Conservation (phyloP, 2,329 filamentous ascomycete species). For the Sclerotinia subarctica region DNA sequence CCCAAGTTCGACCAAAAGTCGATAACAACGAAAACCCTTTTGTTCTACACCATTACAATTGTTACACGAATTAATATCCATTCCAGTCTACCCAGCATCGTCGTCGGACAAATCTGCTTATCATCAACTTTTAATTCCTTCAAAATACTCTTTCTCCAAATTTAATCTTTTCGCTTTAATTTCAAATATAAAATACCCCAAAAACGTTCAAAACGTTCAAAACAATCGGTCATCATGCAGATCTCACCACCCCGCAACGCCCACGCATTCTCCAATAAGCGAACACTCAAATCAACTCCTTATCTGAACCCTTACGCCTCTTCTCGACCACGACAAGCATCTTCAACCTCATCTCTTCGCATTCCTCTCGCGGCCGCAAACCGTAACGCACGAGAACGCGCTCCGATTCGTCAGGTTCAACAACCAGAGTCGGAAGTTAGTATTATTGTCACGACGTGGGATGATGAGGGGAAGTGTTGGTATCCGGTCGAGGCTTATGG, state of each 20-base stretch:
- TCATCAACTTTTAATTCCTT: not conserved
- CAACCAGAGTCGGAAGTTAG: slow-evolving; percentile 22
- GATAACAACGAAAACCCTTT: slow-evolving; percentile 20
- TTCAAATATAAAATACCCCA: not conserved
- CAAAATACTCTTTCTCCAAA: not conserved
- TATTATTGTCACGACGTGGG: slow-evolving; percentile 23
- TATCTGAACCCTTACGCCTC: slow-evolving; percentile 7
- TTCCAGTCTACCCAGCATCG: slow-evolving; percentile 16
- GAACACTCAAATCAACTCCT: slow-evolving; percentile 9
- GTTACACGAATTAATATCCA: slow-evolving; percentile 20
- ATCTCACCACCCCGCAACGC: slow-evolving; percentile 21
- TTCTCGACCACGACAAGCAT: slow-evolving; percentile 14
- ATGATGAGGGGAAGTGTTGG: slow-evolving; percentile 22
- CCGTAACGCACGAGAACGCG: slow-evolving; percentile 17
- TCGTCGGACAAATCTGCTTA: slow-evolving; percentile 5
- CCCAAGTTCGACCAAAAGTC: slow-evolving; percentile 8
- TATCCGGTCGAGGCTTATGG: slow-evolving; percentile 22
- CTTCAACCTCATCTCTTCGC: slow-evolving; percentile 12
- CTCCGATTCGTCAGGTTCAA: slow-evolving; percentile 14
- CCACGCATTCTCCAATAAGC: slow-evolving; percentile 19
- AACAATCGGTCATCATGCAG: slow-evolving; percentile 15
- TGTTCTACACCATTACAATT: slow-evolving; percentile 17
- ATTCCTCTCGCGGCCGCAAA: slow-evolving; percentile 2
- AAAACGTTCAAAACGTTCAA: not conserved
- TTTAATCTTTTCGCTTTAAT: not conserved